phyloP scores from a whole-genome alignment of 345 rosid genomes.

The Arabidopsis suecica region DNA sequence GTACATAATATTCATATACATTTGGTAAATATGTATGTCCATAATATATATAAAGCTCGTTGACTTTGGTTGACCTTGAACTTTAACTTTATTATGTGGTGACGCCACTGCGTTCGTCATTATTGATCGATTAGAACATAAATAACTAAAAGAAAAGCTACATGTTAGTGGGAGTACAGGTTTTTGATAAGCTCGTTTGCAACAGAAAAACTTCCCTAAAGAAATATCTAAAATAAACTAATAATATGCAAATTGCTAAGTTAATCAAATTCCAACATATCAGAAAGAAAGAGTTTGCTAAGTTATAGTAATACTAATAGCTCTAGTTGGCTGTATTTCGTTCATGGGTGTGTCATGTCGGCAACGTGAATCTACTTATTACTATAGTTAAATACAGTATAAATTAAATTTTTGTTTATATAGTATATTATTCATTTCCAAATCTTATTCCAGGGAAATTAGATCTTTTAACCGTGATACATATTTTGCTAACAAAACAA shows the following conservation, averaged over 20 bases:
- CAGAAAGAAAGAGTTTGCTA: neutral
- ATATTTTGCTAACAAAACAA: neutral
- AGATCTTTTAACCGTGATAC: neutral
- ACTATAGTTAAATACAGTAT: neutral
- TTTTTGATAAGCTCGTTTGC: constrained; percentile 20
- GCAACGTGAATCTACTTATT: constrained; percentile 26
- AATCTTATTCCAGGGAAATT: neutral
- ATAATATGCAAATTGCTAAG: constrained; percentile 22
- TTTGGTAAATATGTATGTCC: constrained; percentile 8
- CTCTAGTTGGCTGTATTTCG: neutral
- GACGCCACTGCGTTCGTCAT: constrained; percentile 41
- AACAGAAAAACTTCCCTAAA: constrained; percentile 13
- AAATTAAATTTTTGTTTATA: neutral
- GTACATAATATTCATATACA: neutral
- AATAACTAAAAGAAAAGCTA: neutral
- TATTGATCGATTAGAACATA: neutral
- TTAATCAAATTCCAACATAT: constrained; percentile 5
- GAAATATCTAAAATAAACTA: constrained; percentile 4
- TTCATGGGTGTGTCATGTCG: constrained; percentile 31
- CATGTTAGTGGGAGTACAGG: neutral
- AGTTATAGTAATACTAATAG: neutral
- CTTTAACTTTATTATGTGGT: constrained; percentile 21
- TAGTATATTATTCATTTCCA: neutral
- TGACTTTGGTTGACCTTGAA: constrained; percentile 36
- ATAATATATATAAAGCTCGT: constrained; percentile 14